These are phyloP conservation scores for Aspergillus hancockii DNA, from an alignment of 495 filamentous ascomycete species.

Conservation along the genomic window DNA sequence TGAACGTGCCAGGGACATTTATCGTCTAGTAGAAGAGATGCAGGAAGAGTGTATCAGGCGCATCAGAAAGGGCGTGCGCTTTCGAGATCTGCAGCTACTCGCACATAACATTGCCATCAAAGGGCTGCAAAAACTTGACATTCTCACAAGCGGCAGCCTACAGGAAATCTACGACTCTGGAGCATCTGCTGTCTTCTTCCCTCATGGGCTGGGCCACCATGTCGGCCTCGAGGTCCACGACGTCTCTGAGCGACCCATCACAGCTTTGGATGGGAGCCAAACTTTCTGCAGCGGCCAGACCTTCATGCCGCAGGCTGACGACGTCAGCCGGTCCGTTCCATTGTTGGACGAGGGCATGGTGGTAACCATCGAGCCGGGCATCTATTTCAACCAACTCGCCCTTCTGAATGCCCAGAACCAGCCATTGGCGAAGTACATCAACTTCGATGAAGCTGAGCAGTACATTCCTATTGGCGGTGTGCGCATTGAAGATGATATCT, in stretches of 20 bases:
- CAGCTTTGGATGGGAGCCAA: constrained; percentile 25
- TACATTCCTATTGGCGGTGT: constrained; percentile 84
- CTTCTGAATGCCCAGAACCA: constrained; percentile 73
- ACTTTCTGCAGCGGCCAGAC: constrained; percentile 14
- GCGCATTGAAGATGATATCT: constrained; percentile 88
- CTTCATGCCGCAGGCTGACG: constrained; percentile 19
- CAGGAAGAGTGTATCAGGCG: constrained; percentile 73
- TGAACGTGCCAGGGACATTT: constrained; percentile 64
- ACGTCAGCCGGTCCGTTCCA: constrained; percentile 36
- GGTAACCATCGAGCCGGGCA: constrained; percentile 84
- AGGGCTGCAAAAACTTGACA: constrained; percentile 68
- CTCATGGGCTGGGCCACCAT: constrained; percentile 88
- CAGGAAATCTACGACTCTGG: constrained; percentile 68
- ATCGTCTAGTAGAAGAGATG: constrained; percentile 78
- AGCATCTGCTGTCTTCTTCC: constrained; percentile 79
- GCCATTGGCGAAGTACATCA: constrained; percentile 68
- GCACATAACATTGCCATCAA: constrained; percentile 72
- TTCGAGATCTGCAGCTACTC: constrained; percentile 65
- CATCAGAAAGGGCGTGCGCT: constrained; percentile 65
- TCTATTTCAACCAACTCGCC: constrained; percentile 89
- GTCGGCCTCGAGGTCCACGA: constrained; percentile 91
- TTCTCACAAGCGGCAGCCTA: constrained; percentile 55
- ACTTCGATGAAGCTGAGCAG: constrained; percentile 65
- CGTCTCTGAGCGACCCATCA: constrained; percentile 55
- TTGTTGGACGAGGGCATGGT: constrained; percentile 69